Evolutionary conservation across 306 rosid genomes (phyloP), one percentile per base, ranked within the genome.

Genomic region (Morella rubra): DNA sequence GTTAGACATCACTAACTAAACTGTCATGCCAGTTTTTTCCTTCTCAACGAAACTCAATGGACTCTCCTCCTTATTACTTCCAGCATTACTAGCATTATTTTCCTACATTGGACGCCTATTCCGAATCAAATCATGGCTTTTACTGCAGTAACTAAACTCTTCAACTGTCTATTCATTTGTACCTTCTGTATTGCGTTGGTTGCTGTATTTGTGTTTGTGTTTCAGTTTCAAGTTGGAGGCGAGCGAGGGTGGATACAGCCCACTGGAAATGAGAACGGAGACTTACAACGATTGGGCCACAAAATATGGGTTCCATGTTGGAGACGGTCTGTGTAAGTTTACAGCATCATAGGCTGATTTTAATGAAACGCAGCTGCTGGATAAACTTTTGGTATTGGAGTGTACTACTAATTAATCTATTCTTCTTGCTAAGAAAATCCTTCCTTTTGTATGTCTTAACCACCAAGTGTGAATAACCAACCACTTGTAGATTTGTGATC

Each of bases 191-290:
- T 76, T 22, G 59, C 53, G 32, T 62, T 75, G 0, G 52, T 22
- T 7, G 64, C 73, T 19, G 53, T 44, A 27, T 19, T 15, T 2
- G 66, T 52, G 11, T 42, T 73, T 41, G 40, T 73, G 15, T 51
- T 50, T 76, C 79, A 76, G 8, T 76, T 76, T 12, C 53, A 66
- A 12, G 66, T 76, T 54, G 72, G 79, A 4, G 72, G 45, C 40
- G 58, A 5, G 8, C 49, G 32, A 64, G 79, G 66, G 42, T 76
- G 79, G 70, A 41, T 41, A 47, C 40, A 65, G 5, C 70, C 70
- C 46, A 2, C 70, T 7, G 70, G 47, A 64, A 64, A 64, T 40
- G 27, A 65, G 49, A n/a, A 40, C 70, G 2, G 24, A 16, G 46
- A 18, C 13, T 65, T 65, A 65, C 70, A 8, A 16, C 70, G 18